Percentiles rank a stretch among this genome's conserved stretches.
Conservation (phyloP, 2,329 filamentous ascomycete genomes). For the Sporothrix globosa region DNA sequence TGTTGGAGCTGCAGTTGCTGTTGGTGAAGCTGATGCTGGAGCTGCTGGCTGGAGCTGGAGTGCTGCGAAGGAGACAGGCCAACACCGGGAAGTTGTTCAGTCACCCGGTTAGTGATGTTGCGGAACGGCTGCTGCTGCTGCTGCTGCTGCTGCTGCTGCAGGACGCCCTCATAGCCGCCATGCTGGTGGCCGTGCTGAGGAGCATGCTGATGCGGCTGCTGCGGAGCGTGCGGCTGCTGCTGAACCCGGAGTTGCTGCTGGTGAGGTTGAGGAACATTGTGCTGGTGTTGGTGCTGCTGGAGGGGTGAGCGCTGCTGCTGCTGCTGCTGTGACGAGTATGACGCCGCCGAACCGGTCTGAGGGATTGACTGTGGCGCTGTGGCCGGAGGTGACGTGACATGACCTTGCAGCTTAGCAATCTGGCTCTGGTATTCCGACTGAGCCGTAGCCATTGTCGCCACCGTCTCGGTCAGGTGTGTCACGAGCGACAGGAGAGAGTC, state of each 20-base stretch:
- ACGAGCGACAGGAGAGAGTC: constrained; percentile 71
- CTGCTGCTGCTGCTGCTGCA: constrained; percentile 8
- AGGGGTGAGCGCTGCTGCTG: constrained; percentile 35
- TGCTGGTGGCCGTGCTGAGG: constrained; percentile 33
- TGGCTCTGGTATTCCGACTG: constrained; percentile 71
- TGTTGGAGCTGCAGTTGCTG: constrained; percentile 37
- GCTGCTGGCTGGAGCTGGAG: constrained; percentile 37
- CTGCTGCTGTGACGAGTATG: constrained; percentile 22
- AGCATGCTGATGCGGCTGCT: constrained; percentile 29
- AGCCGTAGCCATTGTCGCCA: constrained; percentile 68
- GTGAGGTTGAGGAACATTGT: constrained; percentile 39
- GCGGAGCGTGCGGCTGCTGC: constrained; percentile 27
- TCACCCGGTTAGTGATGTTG: constrained; percentile 30
- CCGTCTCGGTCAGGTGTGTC: constrained; percentile 66
- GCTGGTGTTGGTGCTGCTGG: constrained; percentile 39
- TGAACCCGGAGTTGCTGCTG: constrained; percentile 26
- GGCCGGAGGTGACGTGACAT: constrained; percentile 25
- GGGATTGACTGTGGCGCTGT: background rate
- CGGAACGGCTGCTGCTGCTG: constrained; percentile 24
- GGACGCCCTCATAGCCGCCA: constrained; percentile 25
- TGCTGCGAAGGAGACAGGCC: constrained; percentile 36
- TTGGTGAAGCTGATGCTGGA: constrained; percentile 32
- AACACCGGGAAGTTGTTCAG: constrained; percentile 28
- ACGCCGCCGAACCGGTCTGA: constrained; percentile 21
- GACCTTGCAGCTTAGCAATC: constrained; percentile 57